Base-by-base conservation (phyloP, 345 rosid genomes). In the Aurinia saxatilis region DNA sequence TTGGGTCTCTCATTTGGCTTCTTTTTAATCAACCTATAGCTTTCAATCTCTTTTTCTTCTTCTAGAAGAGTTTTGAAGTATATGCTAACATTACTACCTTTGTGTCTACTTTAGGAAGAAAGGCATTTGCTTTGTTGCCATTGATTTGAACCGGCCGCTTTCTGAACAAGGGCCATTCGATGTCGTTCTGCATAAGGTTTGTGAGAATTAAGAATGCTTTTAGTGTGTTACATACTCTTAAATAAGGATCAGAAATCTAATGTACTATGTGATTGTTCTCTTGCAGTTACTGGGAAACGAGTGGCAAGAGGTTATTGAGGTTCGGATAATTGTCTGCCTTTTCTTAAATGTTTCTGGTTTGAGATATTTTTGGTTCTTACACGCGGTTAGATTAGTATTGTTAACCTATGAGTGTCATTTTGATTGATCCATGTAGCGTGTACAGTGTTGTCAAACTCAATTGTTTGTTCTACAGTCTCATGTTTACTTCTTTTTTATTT, bases 151-250 rank as follows among this genome's bases (percentile, higher is more conserved):
- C 55, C 74, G 75, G 56, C 85, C 93, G 10, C 76, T 92, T 39
- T 70, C 85, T 51, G 96, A 87, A 70, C 96, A 92, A 80, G 98
- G 95, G 8, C 98, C 98, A 57, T 92, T 92, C 73, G 93, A 92
- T 67, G 79, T 89, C 36, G 79, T 92, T 38, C 71, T 92, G 78
- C 98, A 92, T 63, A 92, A 92, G 96, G 72, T 72, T 59, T 53
- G 72, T 50, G 51, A 21, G 52, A 65, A 44, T 40, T 39, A 55
- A 15, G 39, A 63, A 48, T 48, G 65, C 13, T 21, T 53, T 65
- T 10, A 65, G 8, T 8, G 13, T 31, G 21, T 52, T 15, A 6
- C n/a, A 15, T 53, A 6, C 59, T 41, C 18, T 3, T n/a, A 5
- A 27, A 27, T 27, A 6, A 27, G 31, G 31, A 27, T 27, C 6